phyloP scores from a whole-genome alignment of 2,329 filamentous ascomycete species.

The Sporothrix phasma region DNA sequence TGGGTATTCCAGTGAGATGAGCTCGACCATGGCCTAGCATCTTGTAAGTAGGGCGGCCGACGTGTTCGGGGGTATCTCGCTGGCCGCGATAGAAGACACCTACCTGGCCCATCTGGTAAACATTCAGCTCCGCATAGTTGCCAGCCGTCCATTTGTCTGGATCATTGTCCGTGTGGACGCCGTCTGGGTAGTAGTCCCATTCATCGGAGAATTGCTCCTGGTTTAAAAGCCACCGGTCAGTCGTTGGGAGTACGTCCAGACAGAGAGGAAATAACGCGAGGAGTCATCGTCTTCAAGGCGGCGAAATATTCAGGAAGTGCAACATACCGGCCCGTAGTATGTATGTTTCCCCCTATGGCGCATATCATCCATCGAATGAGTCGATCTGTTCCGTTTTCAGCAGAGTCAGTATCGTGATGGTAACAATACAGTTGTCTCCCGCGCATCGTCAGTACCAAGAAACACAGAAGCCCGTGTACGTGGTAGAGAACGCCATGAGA shows the following conservation, averaged over 20 bases:
- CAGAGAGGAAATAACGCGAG: too few relatives aligned
- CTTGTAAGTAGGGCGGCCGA: background rate
- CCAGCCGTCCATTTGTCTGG: constrained; percentile 5
- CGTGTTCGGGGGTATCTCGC: background rate
- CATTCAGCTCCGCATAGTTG: constrained; percentile 5
- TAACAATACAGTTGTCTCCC: too few relatives aligned
- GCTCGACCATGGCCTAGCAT: background rate
- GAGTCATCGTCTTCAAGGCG: background rate
- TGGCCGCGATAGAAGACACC: background rate
- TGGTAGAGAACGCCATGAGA: too few relatives aligned
- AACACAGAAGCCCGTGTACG: too few relatives aligned
- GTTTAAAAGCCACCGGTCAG: background rate
- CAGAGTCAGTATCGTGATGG: too few relatives aligned
- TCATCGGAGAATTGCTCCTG: constrained; percentile 15
- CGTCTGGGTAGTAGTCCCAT: constrained; percentile 12
- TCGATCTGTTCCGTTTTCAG: too few relatives aligned
- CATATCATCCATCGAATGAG: background rate
- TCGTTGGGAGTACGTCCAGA: background rate
- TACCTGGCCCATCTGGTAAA: constrained; percentile 14
- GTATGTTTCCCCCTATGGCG: background rate
- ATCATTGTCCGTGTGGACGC: background rate
- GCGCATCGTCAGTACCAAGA: too few relatives aligned
- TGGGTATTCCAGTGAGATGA: background rate
- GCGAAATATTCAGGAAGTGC: background rate
- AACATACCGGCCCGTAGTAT: background rate